These are phyloP conservation scores for Penicillium diatomitis DNA, from an alignment of 495 filamentous ascomycete species.

Conservation along the genomic window DNA sequence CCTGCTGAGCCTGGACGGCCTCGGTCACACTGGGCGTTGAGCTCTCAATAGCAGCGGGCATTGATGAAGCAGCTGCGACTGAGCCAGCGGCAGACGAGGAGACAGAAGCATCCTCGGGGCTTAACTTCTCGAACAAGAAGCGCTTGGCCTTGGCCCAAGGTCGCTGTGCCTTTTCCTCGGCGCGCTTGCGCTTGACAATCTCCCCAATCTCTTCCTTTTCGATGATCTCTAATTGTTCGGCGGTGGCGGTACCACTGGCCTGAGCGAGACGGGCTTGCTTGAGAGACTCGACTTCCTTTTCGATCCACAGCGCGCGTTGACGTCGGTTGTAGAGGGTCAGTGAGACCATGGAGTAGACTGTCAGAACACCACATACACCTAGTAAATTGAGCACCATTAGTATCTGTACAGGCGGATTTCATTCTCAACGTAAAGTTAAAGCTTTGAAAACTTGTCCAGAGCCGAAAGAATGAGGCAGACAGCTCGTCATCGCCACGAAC, in stretches of 20 bases:
- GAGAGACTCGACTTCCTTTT: conserved; percentile 51
- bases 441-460: too few species aligned
- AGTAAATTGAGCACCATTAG: neutral
- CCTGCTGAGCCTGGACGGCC: conserved; percentile 32
- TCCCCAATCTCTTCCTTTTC: conserved; percentile 52
- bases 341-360: conserved; percentile 72
- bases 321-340: conserved; percentile 81
- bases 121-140: conserved; percentile 39
- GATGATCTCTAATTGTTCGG: conserved; percentile 38
- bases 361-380: conserved; percentile 67
- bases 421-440: neutral
- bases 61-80: conserved; percentile 1
- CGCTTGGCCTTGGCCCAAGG: conserved; percentile 37
- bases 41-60: conserved; percentile 3
- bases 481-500: neutral
- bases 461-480: too few species aligned
- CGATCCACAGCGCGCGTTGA: conserved; percentile 55
- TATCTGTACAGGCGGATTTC: too few species aligned
- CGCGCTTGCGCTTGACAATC: conserved; percentile 35
- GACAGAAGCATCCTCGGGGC: conserved; percentile 30
- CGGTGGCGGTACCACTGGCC: conserved; percentile 52
- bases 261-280: conserved; percentile 52
- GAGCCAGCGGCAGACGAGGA: conserved; percentile 5
- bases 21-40: conserved; percentile 20
- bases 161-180: conserved; percentile 34